Evolutionary conservation across 1,284 basidiomycete species (phyloP), one percentile per base, ranked within the genome.

Genomic region (Microbotryomycetes sp.): DNA sequence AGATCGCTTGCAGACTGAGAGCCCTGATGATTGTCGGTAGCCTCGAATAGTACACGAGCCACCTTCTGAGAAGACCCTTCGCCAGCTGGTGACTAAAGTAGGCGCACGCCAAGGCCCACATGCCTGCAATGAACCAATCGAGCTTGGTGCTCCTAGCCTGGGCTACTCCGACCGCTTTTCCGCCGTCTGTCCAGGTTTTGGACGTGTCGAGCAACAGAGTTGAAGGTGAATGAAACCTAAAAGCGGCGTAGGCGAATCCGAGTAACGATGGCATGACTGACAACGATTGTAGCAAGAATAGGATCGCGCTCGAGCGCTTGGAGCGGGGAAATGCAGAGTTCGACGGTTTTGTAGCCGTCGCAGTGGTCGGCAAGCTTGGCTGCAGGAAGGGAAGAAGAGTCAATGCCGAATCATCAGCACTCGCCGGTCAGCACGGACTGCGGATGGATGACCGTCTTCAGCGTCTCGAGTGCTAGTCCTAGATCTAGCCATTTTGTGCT

Each of bases 1-100:
- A 72, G 26, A 72, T 72, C 3, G 68, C 70, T 46, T 72, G 71
- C 16, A 72, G 51, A 46, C 68, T 68, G 24, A 72, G 47, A 35
- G 70, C 62, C 4, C 71, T 58, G 28, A 72, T 66, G 50, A 72
- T 58, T 4, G 71, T 68, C 26, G 71, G 70, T 0, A 64, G 60
- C 0, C 67, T 52, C 15, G 68, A 57, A 49, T 72, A 72, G 52
- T 71, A 71, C 5, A 70, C 65, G 24, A 72, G 59, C 71, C 71
- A 72, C 5, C 71, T 49, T 11, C 68, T 52, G 11, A 70, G 54
- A 9, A 72, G 59, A 4, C 70, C 70, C 6, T 65, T 47, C 0
- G 71, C 65, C 54, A 72, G 66, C 26, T 64, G 62, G 30, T 70
- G 61, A 15, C 69, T 70, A 45, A 69, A 71, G 56, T 66, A 67